Percentiles rank a stretch among this genome's conserved stretches.
These are phyloP conservation scores for Globisporangium cystogenes DNA, from an alignment of 352 stramenopile species.

Conservation along the genomic window DNA sequence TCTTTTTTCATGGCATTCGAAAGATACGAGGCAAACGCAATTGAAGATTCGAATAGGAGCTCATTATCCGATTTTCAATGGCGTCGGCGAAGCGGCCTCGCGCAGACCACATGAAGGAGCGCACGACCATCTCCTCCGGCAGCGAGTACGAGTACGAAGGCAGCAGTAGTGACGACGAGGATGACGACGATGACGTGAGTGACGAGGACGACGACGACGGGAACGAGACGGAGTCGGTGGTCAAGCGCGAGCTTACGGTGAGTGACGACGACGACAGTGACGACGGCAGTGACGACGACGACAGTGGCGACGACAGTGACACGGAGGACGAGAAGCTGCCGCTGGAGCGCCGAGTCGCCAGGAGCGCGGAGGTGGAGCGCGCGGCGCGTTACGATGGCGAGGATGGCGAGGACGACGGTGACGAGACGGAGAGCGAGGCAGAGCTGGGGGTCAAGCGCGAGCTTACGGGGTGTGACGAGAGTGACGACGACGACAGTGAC, in stretches of 20 bases:
- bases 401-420: conserved; percentile 10
- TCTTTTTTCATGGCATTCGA: not conserved
- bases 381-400: conserved; percentile 11
- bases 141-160: not conserved
- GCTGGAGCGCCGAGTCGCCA: conserved; percentile 5
- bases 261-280: conserved; percentile 6
- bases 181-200: conserved; percentile 6
- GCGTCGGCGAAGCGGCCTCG: not conserved
- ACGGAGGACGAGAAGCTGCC: conserved; percentile 7
- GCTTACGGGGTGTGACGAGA: conserved; percentile 4
- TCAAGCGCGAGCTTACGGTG: conserved; percentile 8
- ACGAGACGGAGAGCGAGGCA: not conserved
- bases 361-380: conserved; percentile 8
- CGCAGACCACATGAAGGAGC: conserved; percentile 7
- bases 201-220: conserved; percentile 14
- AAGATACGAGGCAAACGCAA: not conserved
- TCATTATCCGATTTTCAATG: conserved; percentile 1
- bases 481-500: not conserved
- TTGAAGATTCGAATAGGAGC: not conserved
- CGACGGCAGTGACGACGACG: conserved; percentile 6
- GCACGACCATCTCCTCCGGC: conserved; percentile 1
- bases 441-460: not conserved
- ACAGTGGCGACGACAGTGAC: conserved; percentile 4
- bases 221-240: conserved; percentile 19
- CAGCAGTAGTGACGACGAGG: too few relatives aligned